These are phyloP conservation scores for Pascua guehoae DNA, from an alignment of 1,284 basidiomycete genomes.

Conservation along the genomic window DNA sequence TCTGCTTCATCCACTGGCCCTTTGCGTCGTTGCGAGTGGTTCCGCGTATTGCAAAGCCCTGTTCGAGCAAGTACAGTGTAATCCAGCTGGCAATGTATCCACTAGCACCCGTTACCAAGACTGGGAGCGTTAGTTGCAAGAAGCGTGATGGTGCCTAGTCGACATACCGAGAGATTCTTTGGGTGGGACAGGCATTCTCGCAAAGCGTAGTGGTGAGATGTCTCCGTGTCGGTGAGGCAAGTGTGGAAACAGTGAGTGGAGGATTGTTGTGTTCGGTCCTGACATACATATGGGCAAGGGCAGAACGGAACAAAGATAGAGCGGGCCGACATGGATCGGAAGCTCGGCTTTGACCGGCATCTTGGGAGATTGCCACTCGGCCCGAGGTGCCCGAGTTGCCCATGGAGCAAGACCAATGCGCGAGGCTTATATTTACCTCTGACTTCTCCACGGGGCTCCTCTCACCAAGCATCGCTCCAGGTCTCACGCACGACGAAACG, in stretches of 20 bases:
- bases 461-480: too few relatives aligned
- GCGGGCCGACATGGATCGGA: not conserved
- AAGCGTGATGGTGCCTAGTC: too few relatives aligned
- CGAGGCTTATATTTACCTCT: too few relatives aligned
- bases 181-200: constrained; percentile 16
- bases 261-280: too few relatives aligned
- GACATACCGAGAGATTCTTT: constrained; percentile 11
- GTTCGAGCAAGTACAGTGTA: constrained; percentile 33
- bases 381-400: not conserved
- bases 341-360: constrained; percentile 2
- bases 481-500: not conserved
- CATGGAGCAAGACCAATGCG: too few relatives aligned
- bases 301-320: too few relatives aligned
- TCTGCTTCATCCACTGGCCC: constrained; percentile 46
- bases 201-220: too few relatives aligned
- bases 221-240: not conserved
- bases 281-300: too few relatives aligned
- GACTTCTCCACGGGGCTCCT: too few relatives aligned
- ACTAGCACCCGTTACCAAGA: constrained; percentile 42
- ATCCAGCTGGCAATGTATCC: constrained; percentile 43
- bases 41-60: constrained; percentile 46
- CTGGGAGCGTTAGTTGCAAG: constrained; percentile 2
- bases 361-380: not conserved
- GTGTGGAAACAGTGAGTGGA: not conserved
- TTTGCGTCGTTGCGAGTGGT: constrained; percentile 49